A percentile compares a stretch with the other conserved stretches of the same genome.
phyloP scores from a whole-genome alignment of 345 rosid genomes.

The Citrus hindsii region DNA sequence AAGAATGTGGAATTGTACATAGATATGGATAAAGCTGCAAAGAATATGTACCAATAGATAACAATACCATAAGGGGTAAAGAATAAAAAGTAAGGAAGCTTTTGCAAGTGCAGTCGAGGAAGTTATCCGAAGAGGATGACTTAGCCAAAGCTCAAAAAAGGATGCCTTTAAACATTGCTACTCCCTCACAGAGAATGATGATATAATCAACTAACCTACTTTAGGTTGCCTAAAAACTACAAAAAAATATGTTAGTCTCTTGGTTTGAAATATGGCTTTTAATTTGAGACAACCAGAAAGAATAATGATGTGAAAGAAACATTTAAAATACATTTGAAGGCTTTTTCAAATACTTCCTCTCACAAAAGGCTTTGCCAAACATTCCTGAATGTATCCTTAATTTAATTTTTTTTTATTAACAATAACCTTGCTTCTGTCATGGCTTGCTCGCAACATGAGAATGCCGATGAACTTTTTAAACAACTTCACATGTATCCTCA shows the following conservation, averaged over 20 bases:
- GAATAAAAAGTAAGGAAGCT: slow-evolving; percentile 5
- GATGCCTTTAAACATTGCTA: too few species aligned
- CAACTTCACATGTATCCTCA: background rate
- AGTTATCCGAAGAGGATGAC: background rate
- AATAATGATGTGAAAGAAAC: too few species aligned
- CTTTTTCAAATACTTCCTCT: too few species aligned
- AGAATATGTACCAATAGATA: background rate
- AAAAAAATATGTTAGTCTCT: too few species aligned
- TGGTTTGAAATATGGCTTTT: too few species aligned
- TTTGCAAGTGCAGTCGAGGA: background rate
- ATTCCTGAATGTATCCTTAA: background rate
- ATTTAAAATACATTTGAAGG: too few species aligned
- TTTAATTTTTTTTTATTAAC: background rate
- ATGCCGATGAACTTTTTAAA: background rate
- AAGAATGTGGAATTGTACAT: background rate
- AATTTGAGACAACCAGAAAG: too few species aligned
- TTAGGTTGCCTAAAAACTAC: too few species aligned
- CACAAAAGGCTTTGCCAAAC: too few species aligned
- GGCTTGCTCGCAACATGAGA: background rate
- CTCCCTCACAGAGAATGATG: too few species aligned
- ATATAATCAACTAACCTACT: too few species aligned
- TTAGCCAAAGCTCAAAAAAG: background rate
- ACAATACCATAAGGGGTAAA: background rate
- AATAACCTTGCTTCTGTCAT: background rate
- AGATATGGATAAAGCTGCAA: background rate